These are phyloP conservation scores for Alternaria gansuensis DNA, from an alignment of 2,329 filamentous ascomycete species.

Conservation along the genomic window DNA sequence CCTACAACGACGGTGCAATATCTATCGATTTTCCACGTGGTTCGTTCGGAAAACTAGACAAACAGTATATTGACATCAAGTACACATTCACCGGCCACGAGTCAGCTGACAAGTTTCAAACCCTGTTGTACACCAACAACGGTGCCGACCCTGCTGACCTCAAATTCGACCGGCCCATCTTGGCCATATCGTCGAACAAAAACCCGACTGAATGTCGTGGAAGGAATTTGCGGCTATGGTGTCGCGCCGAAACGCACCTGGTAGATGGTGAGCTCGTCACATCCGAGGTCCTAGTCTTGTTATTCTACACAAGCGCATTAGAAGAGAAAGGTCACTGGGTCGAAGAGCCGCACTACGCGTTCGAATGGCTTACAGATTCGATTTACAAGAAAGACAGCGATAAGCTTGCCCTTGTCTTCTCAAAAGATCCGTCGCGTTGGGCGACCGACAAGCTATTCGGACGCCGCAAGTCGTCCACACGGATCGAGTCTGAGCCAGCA, in stretches of 20 bases:
- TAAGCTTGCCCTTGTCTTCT: constrained; percentile 39
- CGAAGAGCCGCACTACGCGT: constrained; percentile 46
- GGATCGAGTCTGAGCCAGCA: constrained; percentile 7
- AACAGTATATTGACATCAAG: constrained; percentile 42
- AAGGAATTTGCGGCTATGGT: constrained; percentile 45
- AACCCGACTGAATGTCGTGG: constrained; percentile 43
- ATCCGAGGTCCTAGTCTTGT: constrained; percentile 35
- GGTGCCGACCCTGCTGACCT: constrained; percentile 38
- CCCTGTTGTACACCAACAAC: constrained; percentile 48
- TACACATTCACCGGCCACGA: constrained; percentile 36
- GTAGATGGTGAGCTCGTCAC: constrained; percentile 24
- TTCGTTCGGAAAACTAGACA: constrained; percentile 41
- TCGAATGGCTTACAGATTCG: constrained; percentile 42
- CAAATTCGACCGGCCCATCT: constrained; percentile 39
- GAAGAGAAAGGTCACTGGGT: constrained; percentile 47
- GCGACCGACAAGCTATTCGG: constrained; percentile 38
- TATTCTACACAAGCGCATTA: constrained; percentile 45
- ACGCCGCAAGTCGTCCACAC: constrained; percentile 32
- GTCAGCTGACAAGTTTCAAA: constrained; percentile 37
- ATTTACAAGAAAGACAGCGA: constrained; percentile 37
- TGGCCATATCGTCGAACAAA: constrained; percentile 39
- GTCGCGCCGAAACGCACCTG: constrained; percentile 31
- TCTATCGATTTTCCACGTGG: constrained; percentile 44
- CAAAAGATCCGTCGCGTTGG: constrained; percentile 42
- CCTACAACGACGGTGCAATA: constrained; percentile 36